Percentiles rank a stretch among this genome's conserved stretches.
These are phyloP conservation scores for Smittium culicis DNA, from an alignment of 371 early-diverging fungal species.

Conservation along the genomic window DNA sequence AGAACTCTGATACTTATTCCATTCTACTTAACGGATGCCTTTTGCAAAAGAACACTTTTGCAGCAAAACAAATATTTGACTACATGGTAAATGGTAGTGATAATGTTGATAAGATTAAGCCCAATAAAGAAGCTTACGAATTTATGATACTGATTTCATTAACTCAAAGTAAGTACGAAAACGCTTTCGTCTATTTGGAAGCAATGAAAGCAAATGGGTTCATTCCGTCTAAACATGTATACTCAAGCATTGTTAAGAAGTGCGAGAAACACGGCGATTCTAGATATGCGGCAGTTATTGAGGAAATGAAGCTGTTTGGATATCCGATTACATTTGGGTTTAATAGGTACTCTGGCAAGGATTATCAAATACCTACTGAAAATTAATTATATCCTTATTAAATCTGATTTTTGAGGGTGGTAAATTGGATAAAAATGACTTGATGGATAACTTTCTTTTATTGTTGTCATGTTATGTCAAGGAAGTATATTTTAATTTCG, in stretches of 20 bases:
- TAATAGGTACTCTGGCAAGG: not conserved
- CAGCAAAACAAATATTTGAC: conserved; percentile 41
- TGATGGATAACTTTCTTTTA: no score
- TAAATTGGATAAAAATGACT: no score
- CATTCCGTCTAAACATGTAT: conserved; percentile 42
- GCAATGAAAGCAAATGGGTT: conserved; percentile 56
- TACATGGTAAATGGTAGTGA: no score
- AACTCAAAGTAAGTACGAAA: conserved; percentile 48
- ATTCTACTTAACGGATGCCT: conserved; percentile 44
- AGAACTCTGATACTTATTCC: conserved; percentile 47
- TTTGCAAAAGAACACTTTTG: conserved; percentile 33
- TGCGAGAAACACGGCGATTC: conserved; percentile 51
- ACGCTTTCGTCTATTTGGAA: conserved; percentile 59
- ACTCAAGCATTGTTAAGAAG: conserved; percentile 40
- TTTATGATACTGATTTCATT: conserved; percentile 39
- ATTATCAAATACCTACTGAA: not conserved
- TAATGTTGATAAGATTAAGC: conserved; percentile 27
- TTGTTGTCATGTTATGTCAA: no score
- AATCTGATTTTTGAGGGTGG: no score
- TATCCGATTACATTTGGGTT: conserved; percentile 20
- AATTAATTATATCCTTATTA: no score
- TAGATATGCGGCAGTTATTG: conserved; percentile 46
- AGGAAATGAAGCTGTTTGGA: conserved; percentile 58
- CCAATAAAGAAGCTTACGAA: conserved; percentile 42
- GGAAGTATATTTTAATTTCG: no score